Percentiles rank a stretch among this genome's conserved stretches.
phyloP scores from a whole-genome alignment of 179 eudicot genomes.

The Camellia oleifera region DNA sequence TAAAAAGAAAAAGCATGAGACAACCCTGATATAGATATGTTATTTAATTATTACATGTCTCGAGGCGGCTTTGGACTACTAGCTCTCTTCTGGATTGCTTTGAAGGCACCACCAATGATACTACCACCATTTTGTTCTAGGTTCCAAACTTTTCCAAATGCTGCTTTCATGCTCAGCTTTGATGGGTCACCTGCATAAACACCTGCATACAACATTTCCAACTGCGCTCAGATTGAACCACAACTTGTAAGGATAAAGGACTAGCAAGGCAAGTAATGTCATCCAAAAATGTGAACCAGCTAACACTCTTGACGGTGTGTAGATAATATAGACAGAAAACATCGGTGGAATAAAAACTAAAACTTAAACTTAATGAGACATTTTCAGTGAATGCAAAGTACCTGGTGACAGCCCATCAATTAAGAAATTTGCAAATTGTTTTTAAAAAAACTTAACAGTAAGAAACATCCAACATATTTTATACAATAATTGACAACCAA shows the following conservation, averaged over 20 bases:
- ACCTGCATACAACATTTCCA: slow-evolving; percentile 35
- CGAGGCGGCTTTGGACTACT: slow-evolving; percentile 50
- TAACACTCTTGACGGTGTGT: background rate
- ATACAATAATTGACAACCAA: background rate
- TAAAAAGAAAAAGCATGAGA: background rate
- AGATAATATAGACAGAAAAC: background rate
- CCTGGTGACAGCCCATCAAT: background rate
- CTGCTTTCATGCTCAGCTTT: slow-evolving; percentile 86
- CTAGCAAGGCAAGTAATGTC: background rate
- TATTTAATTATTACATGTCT: slow-evolving; percentile 48
- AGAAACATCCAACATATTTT: background rate
- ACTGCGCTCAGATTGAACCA: slow-evolving; percentile 7
- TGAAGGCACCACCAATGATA: slow-evolving; percentile 68
- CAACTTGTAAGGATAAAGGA: background rate
- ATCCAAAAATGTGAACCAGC: background rate
- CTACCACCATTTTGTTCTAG: slow-evolving; percentile 84
- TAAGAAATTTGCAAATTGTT: background rate
- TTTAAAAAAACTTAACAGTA: background rate
- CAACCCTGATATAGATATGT: slow-evolving; percentile 8
- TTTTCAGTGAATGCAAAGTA: background rate
- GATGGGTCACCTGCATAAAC: slow-evolving; percentile 95
- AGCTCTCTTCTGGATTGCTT: slow-evolving; percentile 58
- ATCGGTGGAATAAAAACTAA: background rate
- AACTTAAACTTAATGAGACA: background rate
- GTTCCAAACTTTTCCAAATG: slow-evolving; percentile 84